phyloP scores from a whole-genome alignment of 306 rosid species.

The Rubus parviflorus region DNA sequence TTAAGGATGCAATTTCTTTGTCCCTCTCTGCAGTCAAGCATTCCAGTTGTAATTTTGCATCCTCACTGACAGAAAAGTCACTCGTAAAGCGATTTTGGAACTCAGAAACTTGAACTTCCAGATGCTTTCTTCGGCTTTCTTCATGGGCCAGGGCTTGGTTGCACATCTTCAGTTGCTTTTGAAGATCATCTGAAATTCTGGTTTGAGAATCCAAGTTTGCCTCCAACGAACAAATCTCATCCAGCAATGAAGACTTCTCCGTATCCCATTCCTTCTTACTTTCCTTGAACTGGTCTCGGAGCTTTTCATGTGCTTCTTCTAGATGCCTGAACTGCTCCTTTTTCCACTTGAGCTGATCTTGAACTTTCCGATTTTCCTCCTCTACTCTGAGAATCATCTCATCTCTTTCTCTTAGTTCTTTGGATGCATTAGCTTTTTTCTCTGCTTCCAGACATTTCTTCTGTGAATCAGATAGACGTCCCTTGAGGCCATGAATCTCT shows the following conservation, averaged over 20 bases:
- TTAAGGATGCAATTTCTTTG: conserved; percentile 59
- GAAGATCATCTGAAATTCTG: conserved; percentile 57
- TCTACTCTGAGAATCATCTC: conserved; percentile 41
- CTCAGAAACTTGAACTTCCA: conserved; percentile 67
- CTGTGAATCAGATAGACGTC: conserved; percentile 43
- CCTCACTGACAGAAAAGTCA: conserved; percentile 40
- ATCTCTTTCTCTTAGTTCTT: conserved; percentile 55
- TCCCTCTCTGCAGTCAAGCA: conserved; percentile 47
- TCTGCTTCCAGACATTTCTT: conserved; percentile 46
- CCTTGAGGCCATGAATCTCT: conserved; percentile 60
- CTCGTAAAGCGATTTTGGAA: conserved; percentile 36
- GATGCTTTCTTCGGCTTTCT: conserved; percentile 62
- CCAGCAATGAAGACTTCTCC: conserved; percentile 58
- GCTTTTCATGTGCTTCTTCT: conserved; percentile 66
- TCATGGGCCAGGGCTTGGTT: conserved; percentile 73
- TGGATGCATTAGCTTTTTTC: conserved; percentile 34
- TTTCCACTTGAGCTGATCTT: conserved; percentile 82
- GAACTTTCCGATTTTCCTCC: conserved; percentile 51
- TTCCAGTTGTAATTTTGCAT: conserved; percentile 43
- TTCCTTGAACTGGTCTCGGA: conserved; percentile 41
- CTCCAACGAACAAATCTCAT: conserved; percentile 63
- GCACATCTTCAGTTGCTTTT: conserved; percentile 44
- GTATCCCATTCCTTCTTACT: conserved; percentile 62
- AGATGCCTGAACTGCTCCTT: conserved; percentile 74
- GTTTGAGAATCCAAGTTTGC: conserved; percentile 59